Evolutionary conservation across 371 early-diverging fungal genomes (phyloP), one percentile per base, ranked within the genome.

Genomic region (Mortierella sp.): DNA sequence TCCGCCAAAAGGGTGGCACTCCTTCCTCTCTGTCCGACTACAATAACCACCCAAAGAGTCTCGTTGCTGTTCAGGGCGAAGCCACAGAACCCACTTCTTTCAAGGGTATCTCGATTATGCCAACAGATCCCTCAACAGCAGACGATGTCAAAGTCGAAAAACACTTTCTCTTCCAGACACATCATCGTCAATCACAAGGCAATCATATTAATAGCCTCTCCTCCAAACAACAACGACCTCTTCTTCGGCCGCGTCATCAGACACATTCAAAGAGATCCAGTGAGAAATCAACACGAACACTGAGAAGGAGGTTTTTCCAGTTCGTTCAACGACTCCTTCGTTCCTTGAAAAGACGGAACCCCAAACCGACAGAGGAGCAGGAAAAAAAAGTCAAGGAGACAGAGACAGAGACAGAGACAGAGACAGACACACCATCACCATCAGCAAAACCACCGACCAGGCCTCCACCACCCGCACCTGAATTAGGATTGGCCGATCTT

Each of bases 91-190:
- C 56, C 14, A 19, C 42, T n/a, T 21, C 61, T 26, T 50, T 41
- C 12, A 49, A 63, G 12, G 64, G 48, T 12, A 15, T 59, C 34
- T 58, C 58, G 1, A 37, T 15, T 17, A 7, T 31, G 9, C 44
- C 67, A 17, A 3, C 52, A 4, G 32, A 0, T 19, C 8, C 28
- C 19, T 42, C 41, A 6, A 23, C 32, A 17, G 30, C 39, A 37
- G 21, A 50, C 32, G 28, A 46, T 3, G 23, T n/a, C 21, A 34
- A 19, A 11, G 26, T 72, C 39, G 58, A 66, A 3, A 65, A 60
- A 27, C 58, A 72, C 30, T 65, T 56, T 61, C 61, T 72, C 14
- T 72, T 72, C 50, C 72, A 72, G 34, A 51, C 65, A 27, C 72
- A 61, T 43, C 72, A 72, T 23, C 64, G 56, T 27, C 42, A 57